Conservation (phyloP, 116 monocot species). For the Thalassia testudinum region DNA sequence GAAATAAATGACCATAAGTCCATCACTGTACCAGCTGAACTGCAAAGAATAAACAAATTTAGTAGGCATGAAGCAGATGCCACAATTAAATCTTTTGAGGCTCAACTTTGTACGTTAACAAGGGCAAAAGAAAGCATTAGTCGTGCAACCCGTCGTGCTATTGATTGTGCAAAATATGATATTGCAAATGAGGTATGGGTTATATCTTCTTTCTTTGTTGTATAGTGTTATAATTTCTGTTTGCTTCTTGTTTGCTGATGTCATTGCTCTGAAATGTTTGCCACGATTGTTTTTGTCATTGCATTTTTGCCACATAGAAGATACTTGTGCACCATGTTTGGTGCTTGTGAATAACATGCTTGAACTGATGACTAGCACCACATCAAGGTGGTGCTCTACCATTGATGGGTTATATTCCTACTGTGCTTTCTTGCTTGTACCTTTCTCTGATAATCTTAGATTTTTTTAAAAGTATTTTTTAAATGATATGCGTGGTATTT, state of each 20-base stretch:
- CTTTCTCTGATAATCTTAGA: no score
- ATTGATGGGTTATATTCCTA: no score
- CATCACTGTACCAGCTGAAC: neutral
- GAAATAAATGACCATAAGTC: slow-evolving; percentile 1
- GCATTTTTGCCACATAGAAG: no score
- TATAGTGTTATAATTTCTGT: neutral
- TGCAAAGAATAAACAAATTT: slow-evolving; percentile 20
- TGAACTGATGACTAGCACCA: no score
- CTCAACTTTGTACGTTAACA: slow-evolving; percentile 50
- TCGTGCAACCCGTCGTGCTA: slow-evolving; percentile 79
- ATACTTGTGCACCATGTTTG: no score
- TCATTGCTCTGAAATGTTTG: no score
- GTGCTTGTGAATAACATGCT: no score
- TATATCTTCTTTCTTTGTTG: neutral
- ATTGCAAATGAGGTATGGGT: slow-evolving; percentile 69
- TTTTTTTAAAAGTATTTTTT: no score
- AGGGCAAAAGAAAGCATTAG: slow-evolving; percentile 92
- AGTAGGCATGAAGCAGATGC: slow-evolving; percentile 37
- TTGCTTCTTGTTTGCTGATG: neutral
- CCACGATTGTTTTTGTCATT: no score
- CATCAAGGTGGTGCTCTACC: no score
- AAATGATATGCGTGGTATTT: no score
- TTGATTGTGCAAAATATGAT: slow-evolving; percentile 77
- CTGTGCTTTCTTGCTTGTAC: no score
- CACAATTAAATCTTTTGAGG: slow-evolving; percentile 60